Evolutionary conservation across 176 grass and related monocot genomes (phyloP), one percentile per base, ranked within the genome.

Genomic region (Coix lacrymajobi): DNA sequence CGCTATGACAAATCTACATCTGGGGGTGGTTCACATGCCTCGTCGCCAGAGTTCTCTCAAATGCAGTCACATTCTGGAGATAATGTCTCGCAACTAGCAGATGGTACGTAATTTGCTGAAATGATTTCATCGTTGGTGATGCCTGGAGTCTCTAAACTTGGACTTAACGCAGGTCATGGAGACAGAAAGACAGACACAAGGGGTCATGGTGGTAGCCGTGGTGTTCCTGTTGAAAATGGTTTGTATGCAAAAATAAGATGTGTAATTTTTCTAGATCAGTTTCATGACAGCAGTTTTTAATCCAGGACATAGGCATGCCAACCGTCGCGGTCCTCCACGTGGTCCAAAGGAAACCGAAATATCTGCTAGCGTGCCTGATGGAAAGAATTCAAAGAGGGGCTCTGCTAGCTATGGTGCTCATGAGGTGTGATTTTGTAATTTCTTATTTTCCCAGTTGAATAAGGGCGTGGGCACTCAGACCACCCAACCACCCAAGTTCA

Each of bases 181-280:
- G 96, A 98, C 45, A 91, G 88, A 89, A 98, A 93, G 84, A 57
- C 87, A 77, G 91, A 95, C 41, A 52, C 84, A 75, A 93, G 90
- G 72, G 64, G 48, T 83, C 88, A 91, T 91, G 92, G 90, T 78
- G 79, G 72, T 73, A 51, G 68, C 71, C 85, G 84, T 29, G 84
- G 85, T 8, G 78, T 81, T 69, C 79, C 71, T 75, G 67, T 83
- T n/a, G 93, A 99, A 38, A 99, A 99, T 90, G 97, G 97, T 99
- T 45, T 63, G 82, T 62, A 66, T 75, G 20, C 32, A 58, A 85
- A 85, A 70, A 64, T 67, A 78, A 72, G 65, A 8, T 72, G 57
- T 33, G 51, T 70, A 66, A 3, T 33, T n/a, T 52, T 44, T 69
- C 37, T 58, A 67, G 28, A 82, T 48, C 31, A 22, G 32, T 75